Evolutionary conservation across 2,329 filamentous ascomycete genomes (phyloP), one percentile per base, ranked within the genome.

Genomic region (Penicillium crustosum): DNA sequence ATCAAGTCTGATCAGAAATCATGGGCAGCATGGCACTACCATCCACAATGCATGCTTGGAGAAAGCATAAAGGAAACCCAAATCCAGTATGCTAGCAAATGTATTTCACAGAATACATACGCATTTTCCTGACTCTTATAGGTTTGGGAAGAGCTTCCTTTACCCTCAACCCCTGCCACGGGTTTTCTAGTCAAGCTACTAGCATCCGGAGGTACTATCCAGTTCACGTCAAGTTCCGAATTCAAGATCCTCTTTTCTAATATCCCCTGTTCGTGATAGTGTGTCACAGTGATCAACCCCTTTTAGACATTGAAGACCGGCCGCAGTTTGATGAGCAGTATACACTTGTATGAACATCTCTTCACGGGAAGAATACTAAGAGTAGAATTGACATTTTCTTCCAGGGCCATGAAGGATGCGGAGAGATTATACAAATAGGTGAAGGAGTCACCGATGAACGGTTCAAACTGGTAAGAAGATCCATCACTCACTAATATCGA

Each of bases 1-100:
- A 33, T 19, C 33, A 27, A 49, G 13, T 19, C 9, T 12, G 29
- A 31, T 31, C 29, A 19, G 23, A 49, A 36, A 15, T 12, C 2
- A 38, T 49, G 47, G 10, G 15, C 21, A 49, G 10, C 15, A 23
- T 3, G 9, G 10, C 9, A 49, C 29, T 48, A 6, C 47, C 47
- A 15, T 13, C 47, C 15, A 49, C 33, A 23, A 49, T 49, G 47
- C 47, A 49, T 49, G 47, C 47, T 13, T 49, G 47, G 47, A 49
- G 47, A 23, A 49, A 49, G 47, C 47, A 49, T 38, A 49, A 49
- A 23, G 47, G 47, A 13, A 49, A 49, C 10, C 19, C 10, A 9
- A 36, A 38, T 13, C 47, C 47, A 19, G 47, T 49, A 38, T 25
- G 47, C 9, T 49, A 27, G 33, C 17, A 27, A 3, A 27, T n/a